A percentile compares a stretch with the other conserved stretches of the same genome.
phyloP scores from a whole-genome alignment of 495 filamentous ascomycete species.

The Tuber borchii region DNA sequence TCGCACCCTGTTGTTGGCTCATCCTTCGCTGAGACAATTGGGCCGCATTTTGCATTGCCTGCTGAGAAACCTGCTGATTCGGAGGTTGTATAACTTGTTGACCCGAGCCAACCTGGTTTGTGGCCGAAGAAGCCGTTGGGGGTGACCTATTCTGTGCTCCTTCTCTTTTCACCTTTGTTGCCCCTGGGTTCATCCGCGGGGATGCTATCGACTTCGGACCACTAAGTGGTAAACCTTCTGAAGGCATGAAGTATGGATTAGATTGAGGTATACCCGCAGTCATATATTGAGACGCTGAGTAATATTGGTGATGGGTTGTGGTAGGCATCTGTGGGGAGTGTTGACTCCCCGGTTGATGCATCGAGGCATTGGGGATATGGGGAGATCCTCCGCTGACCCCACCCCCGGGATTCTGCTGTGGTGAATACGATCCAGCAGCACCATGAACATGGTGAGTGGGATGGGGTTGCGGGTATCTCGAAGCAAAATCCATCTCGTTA shows the following conservation, averaged over 20 bases:
- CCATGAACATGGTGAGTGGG: conserved; percentile 39
- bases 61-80: conserved; percentile 36
- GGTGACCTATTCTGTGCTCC: conserved; percentile 37
- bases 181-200: conserved; percentile 25
- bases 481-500: conserved; percentile 14
- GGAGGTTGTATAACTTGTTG: conserved; percentile 38
- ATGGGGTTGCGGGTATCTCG: conserved; percentile 33
- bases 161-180: conserved; percentile 39
- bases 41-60: conserved; percentile 29
- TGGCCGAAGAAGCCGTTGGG: conserved; percentile 35
- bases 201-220: conserved; percentile 36
- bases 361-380: conserved; percentile 34
- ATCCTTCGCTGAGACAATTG: conserved; percentile 36
- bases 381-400: conserved; percentile 39
- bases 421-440: conserved; percentile 27
- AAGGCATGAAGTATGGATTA: background rate
- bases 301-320: conserved; percentile 29
- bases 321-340: conserved; percentile 32
- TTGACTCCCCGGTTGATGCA: conserved; percentile 40
- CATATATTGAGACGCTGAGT: conserved; percentile 23
- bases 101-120: conserved; percentile 34
- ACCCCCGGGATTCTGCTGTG: conserved; percentile 37
- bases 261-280: background rate
- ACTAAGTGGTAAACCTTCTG: conserved; percentile 22
- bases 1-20: conserved; percentile 40